Conservation (phyloP, 352 stramenopile genomes). For the Pythium aphanidermatum region DNA sequence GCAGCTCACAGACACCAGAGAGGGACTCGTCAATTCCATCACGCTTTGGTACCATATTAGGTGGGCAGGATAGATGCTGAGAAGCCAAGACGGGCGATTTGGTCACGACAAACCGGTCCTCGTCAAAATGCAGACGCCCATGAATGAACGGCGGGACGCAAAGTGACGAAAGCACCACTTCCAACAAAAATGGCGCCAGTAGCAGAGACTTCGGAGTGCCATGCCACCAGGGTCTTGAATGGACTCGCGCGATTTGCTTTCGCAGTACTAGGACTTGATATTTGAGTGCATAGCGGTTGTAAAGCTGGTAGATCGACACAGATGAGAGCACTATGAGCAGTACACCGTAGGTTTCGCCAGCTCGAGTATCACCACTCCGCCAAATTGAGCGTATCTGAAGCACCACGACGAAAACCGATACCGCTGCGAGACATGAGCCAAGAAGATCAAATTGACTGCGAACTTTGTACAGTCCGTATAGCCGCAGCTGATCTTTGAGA, state of each 20-base stretch:
- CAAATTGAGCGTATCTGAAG: slow-evolving; percentile 59
- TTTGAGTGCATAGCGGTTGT: slow-evolving; percentile 43
- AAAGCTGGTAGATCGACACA: slow-evolving; percentile 32
- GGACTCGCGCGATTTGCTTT: slow-evolving; percentile 30
- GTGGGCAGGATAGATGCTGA: slow-evolving; percentile 5
- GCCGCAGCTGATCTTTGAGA: slow-evolving; percentile 14
- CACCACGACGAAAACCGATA: slow-evolving; percentile 37
- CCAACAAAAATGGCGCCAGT: slow-evolving; percentile 34
- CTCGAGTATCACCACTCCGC: slow-evolving; percentile 20
- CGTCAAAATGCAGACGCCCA: slow-evolving; percentile 29
- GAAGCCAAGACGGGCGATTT: background rate
- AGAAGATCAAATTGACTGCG: slow-evolving; percentile 17
- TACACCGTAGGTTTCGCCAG: slow-evolving; percentile 44
- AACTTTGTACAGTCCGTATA: slow-evolving; percentile 10
- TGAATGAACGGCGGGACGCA: slow-evolving; percentile 53
- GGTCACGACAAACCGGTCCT: slow-evolving; percentile 23
- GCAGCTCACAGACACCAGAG: slow-evolving; percentile 26
- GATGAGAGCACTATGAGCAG: slow-evolving; percentile 39
- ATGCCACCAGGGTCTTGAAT: slow-evolving; percentile 10
- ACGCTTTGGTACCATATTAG: slow-evolving; percentile 6
- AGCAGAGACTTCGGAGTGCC: slow-evolving; percentile 21
- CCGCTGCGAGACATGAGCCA: slow-evolving; percentile 7
- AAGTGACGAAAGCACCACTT: slow-evolving; percentile 32
- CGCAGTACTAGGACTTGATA: slow-evolving; percentile 45
- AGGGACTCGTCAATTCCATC: slow-evolving; percentile 16